phyloP scores from a whole-genome alignment of 257 asterid species.

The Apocynum venetum region DNA sequence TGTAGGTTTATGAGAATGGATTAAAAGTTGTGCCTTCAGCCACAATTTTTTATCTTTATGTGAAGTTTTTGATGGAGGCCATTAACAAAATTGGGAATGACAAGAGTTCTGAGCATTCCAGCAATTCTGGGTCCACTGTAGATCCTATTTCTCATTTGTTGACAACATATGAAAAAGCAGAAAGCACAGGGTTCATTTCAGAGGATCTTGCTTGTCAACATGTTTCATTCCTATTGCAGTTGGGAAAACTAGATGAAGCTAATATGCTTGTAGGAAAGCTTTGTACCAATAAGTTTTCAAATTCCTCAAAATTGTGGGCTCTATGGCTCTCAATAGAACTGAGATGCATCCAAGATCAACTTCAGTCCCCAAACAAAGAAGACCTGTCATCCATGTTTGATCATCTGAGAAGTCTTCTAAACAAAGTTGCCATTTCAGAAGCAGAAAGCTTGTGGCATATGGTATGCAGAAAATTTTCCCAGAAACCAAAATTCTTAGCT shows the following conservation, averaged over 20 bases:
- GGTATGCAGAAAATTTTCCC: conserved; percentile 49
- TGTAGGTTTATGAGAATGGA: conserved; percentile 84
- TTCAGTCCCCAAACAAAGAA: conserved; percentile 40
- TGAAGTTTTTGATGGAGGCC: conserved; percentile 61
- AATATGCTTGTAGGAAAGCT: conserved; percentile 48
- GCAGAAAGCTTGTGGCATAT: conserved; percentile 76
- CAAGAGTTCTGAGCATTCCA: conserved; percentile 26
- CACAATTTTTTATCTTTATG: conserved; percentile 48
- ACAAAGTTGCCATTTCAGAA: conserved; percentile 46
- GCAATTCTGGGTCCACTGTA: conserved; percentile 26
- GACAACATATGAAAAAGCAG: conserved; percentile 67
- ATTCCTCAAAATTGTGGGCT: conserved; percentile 59
- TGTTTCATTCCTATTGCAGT: conserved; percentile 59
- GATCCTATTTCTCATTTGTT: conserved; percentile 58
- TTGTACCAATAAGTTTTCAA: conserved; percentile 52
- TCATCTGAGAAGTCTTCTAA: conserved; percentile 50
- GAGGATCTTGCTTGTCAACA: conserved; percentile 75
- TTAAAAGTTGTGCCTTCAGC: conserved; percentile 51
- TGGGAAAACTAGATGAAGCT: conserved; percentile 59
- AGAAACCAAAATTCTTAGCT: neutral
- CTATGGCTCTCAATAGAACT: conserved; percentile 62
- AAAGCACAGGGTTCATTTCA: conserved; percentile 49
- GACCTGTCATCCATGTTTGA: conserved; percentile 41
- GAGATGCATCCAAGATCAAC: conserved; percentile 30
- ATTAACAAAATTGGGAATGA: conserved; percentile 27